A percentile compares a stretch with the other conserved stretches of the same genome.
These are phyloP conservation scores for Lolium rigidum DNA, from an alignment of 176 grass and related monocot genomes.

Conservation along the genomic window DNA sequence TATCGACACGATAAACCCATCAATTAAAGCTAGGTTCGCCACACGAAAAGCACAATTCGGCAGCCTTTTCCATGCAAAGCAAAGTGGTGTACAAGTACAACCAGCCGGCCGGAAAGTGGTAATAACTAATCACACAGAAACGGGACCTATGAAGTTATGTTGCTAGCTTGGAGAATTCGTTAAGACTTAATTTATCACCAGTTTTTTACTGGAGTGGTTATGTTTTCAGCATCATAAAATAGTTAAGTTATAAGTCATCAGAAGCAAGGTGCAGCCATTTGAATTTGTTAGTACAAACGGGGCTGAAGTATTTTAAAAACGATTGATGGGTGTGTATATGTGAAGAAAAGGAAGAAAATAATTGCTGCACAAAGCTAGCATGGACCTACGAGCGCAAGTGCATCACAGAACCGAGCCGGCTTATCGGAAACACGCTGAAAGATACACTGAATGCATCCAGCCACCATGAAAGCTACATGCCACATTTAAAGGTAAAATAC, in stretches of 20 bases:
- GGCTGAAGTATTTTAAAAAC: background rate
- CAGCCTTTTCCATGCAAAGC: conserved; percentile 59
- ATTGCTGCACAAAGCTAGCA: background rate
- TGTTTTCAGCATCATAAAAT: too few relatives aligned
- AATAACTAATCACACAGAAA: conserved; percentile 17
- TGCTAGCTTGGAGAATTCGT: background rate
- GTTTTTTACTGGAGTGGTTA: too few relatives aligned
- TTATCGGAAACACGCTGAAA: conserved; percentile 48
- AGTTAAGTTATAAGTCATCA: background rate
- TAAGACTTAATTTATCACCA: too few relatives aligned
- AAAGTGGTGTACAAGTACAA: conserved; percentile 34
- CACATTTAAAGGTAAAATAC: background rate
- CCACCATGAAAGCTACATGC: conserved; percentile 40
- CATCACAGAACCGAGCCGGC: conserved; percentile 37
- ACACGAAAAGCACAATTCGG: conserved; percentile 48
- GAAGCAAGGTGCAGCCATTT: background rate
- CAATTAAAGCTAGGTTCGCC: conserved; percentile 42
- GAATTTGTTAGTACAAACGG: background rate
- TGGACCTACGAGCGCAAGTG: background rate
- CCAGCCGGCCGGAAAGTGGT: background rate
- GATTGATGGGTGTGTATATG: background rate
- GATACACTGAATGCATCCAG: conserved; percentile 39
- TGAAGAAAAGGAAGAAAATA: background rate
- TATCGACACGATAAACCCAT: conserved; percentile 50
- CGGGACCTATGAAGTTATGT: conserved; percentile 17